A percentile compares a stretch with the other conserved stretches of the same genome.
These are phyloP conservation scores for Dalbergia cultrata DNA, from an alignment of 306 rosid genomes.

Conservation along the genomic window DNA sequence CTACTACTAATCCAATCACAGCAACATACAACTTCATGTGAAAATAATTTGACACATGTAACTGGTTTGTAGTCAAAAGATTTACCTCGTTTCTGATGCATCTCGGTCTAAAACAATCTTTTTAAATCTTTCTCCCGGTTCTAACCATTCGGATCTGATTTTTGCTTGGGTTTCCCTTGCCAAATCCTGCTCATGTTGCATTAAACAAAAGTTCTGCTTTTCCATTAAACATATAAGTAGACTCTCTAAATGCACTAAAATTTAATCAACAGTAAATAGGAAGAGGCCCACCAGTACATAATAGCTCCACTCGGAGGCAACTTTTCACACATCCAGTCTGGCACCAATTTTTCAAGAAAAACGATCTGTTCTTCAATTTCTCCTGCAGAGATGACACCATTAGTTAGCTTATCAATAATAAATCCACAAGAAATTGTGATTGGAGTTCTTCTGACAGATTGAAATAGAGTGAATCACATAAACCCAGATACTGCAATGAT, in stretches of 20 bases:
- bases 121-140: neutral
- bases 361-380: constrained; percentile 70
- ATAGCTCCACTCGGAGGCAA: constrained; percentile 55
- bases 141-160: too few species aligned
- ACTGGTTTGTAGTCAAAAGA: neutral
- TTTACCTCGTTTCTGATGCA: neutral
- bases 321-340: constrained; percentile 69
- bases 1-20: too few species aligned
- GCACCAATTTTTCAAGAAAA: constrained; percentile 62
- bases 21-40: neutral
- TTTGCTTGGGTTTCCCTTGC: neutral
- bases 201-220: too few species aligned
- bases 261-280: constrained; percentile 8
- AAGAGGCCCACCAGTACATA: constrained; percentile 60
- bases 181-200: neutral
- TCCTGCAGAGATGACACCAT: constrained; percentile 51
- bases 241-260: neutral
- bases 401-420: constrained; percentile 40
- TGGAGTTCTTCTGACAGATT: constrained; percentile 57
- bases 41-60: neutral
- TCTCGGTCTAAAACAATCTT: neutral
- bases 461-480: constrained; percentile 62
- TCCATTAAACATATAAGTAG: too few species aligned
- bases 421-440: constrained; percentile 56
- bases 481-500: constrained; percentile 62